Evolutionary conservation across 345 rosid species (phyloP), one percentile per base, ranked within the genome.

Genomic region (Physaria fendleri): DNA sequence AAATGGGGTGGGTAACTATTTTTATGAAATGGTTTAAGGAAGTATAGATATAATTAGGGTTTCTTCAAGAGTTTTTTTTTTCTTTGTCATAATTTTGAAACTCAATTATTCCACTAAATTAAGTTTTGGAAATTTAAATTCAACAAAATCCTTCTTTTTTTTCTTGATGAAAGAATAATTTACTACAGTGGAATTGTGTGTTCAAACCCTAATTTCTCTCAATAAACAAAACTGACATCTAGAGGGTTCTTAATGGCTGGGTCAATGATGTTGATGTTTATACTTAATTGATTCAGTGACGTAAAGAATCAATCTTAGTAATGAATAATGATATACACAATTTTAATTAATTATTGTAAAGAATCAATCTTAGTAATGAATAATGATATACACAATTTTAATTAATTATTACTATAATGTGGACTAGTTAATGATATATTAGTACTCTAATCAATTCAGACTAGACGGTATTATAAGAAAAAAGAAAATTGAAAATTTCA

Each of bases 31-130:
- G 50, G 23, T 46, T n/a, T 60, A 37, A 34, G 15, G 33, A 60
- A 43, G 46, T 41, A 51, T 33, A 59, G n/a, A 59, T 54, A 62
- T 38, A 46, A n/a, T 32, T 47, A 69, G 64, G 64, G 53, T 1
- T 46, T 25, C n/a, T n/a, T n/a, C n/a, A n/a, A n/a, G n/a, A n/a
- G n/a, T n/a, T n/a, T n/a, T n/a, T n/a, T n/a, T n/a, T n/a, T n/a
- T n/a, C n/a, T n/a, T n/a, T n/a, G n/a, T n/a, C n/a, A 15, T 13
- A 33, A 6, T 24, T 67, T 50, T 5, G 4, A 23, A 34, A 5
- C 2, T 6, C 1, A 2, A 2, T n/a, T 18, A 4, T 27, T 9
- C 8, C 3, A 27, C 20, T 16, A 4, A 5, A 8, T 9, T 2
- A 11, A 44, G 4, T 41, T 18, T 9, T 21, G 46, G 7, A 34